Percentiles rank a stretch among this genome's conserved stretches.
phyloP scores from a whole-genome alignment of 208 protist species.

The Porcisia hertigi region DNA sequence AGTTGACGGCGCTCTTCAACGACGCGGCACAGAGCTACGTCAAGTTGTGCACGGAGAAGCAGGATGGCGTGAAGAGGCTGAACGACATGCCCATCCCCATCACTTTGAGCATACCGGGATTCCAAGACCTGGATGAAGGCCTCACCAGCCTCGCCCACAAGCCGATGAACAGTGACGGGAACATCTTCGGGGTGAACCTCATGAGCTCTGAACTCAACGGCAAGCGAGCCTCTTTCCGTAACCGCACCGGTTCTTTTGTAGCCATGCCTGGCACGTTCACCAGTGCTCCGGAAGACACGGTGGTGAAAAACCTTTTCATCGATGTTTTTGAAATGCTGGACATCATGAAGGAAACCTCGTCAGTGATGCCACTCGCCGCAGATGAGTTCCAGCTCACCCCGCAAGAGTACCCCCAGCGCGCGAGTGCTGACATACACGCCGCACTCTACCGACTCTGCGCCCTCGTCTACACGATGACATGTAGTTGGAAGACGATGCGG shows the following conservation, averaged over 20 bases:
- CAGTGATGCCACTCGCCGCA: conserved; percentile 63
- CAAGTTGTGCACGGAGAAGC: conserved; percentile 6
- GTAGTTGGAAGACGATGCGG: conserved; percentile 77
- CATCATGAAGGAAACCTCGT: conserved; percentile 45
- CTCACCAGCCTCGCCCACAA: conserved; percentile 15
- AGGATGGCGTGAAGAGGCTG: conserved; percentile 15
- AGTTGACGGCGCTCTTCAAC: conserved; percentile 49
- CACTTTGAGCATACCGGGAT: background rate
- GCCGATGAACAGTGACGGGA: background rate
- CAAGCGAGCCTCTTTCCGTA: background rate
- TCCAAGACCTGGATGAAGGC: background rate
- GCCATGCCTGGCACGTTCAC: conserved; percentile 46
- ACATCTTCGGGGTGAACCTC: background rate
- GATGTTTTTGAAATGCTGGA: conserved; percentile 49
- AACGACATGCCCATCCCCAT: conserved; percentile 23
- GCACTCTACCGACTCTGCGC: conserved; percentile 69
- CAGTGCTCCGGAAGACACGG: conserved; percentile 50
- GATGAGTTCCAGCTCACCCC: conserved; percentile 69
- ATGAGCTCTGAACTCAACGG: background rate
- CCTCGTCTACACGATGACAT: conserved; percentile 74
- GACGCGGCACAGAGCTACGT: conserved; percentile 47
- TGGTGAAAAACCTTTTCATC: conserved; percentile 42
- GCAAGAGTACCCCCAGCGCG: conserved; percentile 55
- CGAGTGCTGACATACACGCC: conserved; percentile 61
- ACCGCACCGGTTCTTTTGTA: background rate